phyloP scores from a whole-genome alignment of 2,329 filamentous ascomycete genomes.

The Mycosphaerella sp. region DNA sequence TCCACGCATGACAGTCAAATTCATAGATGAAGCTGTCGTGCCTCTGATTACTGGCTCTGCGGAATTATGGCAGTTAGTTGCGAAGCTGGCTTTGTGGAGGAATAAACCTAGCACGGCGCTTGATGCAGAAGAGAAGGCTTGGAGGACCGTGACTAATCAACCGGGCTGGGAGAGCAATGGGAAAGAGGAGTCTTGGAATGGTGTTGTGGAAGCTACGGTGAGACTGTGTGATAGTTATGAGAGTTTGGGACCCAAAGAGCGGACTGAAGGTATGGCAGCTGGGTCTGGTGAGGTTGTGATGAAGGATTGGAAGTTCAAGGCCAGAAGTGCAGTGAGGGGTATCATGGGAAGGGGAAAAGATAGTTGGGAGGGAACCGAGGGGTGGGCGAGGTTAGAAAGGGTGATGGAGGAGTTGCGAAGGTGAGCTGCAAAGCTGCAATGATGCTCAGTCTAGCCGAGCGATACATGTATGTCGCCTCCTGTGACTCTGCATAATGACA shows the following conservation, averaged over 20 bases:
- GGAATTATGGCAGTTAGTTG: constrained; percentile 69
- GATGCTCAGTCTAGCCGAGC: no score
- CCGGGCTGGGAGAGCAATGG: constrained; percentile 50
- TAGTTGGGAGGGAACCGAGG: constrained; percentile 70
- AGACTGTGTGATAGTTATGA: constrained; percentile 78
- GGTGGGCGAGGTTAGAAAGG: constrained; percentile 57
- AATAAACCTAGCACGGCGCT: constrained; percentile 65
- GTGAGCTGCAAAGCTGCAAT: no score
- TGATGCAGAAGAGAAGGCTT: constrained; percentile 81
- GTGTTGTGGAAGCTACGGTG: constrained; percentile 70
- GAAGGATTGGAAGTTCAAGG: constrained; percentile 81
- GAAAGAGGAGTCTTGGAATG: constrained; percentile 60
- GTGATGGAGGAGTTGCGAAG: constrained; percentile 30
- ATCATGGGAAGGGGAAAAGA: constrained; percentile 78
- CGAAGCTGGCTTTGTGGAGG: constrained; percentile 67
- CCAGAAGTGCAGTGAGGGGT: constrained; percentile 72
- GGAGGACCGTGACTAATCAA: constrained; percentile 63
- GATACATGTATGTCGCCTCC: no score
- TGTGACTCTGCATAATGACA: no score
- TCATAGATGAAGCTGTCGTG: constrained; percentile 68
- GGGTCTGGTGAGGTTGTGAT: constrained; percentile 57
- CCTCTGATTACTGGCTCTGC: constrained; percentile 78
- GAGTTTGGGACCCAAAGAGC: constrained; percentile 52
- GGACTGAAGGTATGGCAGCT: constrained; percentile 48
- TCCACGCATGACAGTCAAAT: constrained; percentile 58